phyloP scores from a whole-genome alignment of 768 basidiomycete genomes.

The Phlebiopsis gigantea region DNA sequence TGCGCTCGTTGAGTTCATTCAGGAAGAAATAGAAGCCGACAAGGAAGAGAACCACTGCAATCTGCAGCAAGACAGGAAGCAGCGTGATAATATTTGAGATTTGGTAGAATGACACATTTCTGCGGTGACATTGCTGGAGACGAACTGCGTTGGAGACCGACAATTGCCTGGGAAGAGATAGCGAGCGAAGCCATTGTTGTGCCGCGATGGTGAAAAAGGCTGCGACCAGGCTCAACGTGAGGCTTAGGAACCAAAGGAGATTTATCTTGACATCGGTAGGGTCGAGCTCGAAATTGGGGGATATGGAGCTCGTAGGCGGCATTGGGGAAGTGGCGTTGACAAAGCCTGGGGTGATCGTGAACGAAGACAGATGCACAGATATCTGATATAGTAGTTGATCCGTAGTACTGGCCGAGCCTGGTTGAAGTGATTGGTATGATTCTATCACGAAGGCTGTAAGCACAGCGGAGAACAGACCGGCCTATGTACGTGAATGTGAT shows the following conservation, averaged over 20 bases:
- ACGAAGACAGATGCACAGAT: slow-evolving; percentile 4
- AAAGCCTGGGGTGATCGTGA: slow-evolving; percentile 1
- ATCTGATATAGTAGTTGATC: slow-evolving; percentile 10
- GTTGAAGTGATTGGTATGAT: slow-evolving; percentile 8
- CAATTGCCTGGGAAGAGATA: background rate
- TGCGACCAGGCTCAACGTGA: slow-evolving; percentile 20
- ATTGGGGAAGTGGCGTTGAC: slow-evolving; percentile 11
- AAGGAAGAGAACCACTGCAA: slow-evolving; percentile 11
- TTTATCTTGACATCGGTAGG: slow-evolving; percentile 16
- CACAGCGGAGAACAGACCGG: slow-evolving; percentile 13
- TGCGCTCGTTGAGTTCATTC: background rate
- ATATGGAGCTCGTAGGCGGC: background rate
- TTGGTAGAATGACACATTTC: background rate
- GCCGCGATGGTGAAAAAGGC: slow-evolving; percentile 23
- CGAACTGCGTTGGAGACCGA: slow-evolving; percentile 1
- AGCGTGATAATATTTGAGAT: slow-evolving; percentile 8
- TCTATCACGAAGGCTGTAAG: slow-evolving; percentile 9
- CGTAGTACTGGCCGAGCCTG: background rate
- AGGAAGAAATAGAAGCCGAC: slow-evolving; percentile 8
- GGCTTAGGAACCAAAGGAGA: slow-evolving; percentile 21
- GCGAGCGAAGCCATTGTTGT: slow-evolving; percentile 23
- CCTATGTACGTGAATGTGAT: background rate
- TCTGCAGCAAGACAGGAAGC: slow-evolving; percentile 12
- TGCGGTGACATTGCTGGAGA: slow-evolving; percentile 4
- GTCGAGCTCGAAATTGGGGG: background rate